phyloP scores from a whole-genome alignment of 2,329 filamentous ascomycete species.

The Fusarium nygamai region DNA sequence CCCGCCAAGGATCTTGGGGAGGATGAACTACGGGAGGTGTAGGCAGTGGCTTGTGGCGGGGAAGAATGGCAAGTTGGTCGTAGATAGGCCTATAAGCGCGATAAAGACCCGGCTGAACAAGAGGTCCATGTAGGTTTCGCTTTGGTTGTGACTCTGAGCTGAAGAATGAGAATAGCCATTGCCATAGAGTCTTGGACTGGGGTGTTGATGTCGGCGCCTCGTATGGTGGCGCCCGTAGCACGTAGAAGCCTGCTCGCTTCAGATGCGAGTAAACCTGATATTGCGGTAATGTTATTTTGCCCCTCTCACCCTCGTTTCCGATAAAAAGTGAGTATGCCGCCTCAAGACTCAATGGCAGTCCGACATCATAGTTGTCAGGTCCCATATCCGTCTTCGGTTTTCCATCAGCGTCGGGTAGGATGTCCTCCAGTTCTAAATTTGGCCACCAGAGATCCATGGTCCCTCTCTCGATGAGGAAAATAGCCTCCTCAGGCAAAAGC shows the following conservation, averaged over 20 bases:
- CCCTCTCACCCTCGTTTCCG: conserved; percentile 71
- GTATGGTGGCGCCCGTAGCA: conserved; percentile 71
- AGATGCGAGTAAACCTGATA: conserved; percentile 90
- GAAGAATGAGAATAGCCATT: conserved; percentile 64
- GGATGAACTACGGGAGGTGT: conserved; percentile 40
- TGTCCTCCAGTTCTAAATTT: conserved; percentile 58
- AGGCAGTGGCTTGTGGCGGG: conserved; percentile 69
- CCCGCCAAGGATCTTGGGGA: conserved; percentile 68
- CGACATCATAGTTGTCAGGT: conserved; percentile 63
- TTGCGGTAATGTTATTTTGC: conserved; percentile 75
- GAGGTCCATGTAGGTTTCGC: conserved; percentile 60
- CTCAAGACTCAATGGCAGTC: conserved; percentile 88
- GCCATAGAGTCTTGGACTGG: conserved; percentile 53
- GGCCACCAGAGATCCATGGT: conserved; percentile 91
- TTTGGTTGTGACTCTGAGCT: conserved; percentile 38
- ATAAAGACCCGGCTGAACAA: conserved; percentile 71
- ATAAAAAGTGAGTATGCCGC: conserved; percentile 89
- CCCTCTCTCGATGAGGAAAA: conserved; percentile 89
- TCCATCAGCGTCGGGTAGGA: conserved; percentile 52
- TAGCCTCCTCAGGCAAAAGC: conserved; percentile 90
- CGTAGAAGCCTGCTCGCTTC: conserved; percentile 82
- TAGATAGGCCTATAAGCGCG: conserved; percentile 78
- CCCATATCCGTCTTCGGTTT: conserved; percentile 36
- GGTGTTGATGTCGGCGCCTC: conserved; percentile 30
- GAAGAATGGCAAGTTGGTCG: conserved; percentile 77